Percentiles rank a stretch among this genome's conserved stretches.
phyloP scores from a whole-genome alignment of 305 asterid species.

The Nicotiana rustica region DNA sequence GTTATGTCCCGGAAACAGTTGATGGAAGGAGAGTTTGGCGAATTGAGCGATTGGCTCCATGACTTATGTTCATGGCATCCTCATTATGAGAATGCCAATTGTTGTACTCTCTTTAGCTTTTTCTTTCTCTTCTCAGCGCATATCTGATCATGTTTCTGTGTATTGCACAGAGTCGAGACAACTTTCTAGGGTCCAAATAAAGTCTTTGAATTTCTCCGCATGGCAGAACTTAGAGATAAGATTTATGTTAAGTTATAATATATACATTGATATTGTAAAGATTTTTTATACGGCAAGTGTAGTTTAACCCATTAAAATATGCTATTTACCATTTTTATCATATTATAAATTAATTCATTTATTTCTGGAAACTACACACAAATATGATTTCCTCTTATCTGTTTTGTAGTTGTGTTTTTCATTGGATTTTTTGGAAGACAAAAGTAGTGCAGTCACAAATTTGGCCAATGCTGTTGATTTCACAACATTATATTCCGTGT shows the following conservation, averaged over 20 bases:
- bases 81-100: slow-evolving; percentile 24
- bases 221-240: neutral
- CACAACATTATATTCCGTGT: neutral
- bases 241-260: neutral
- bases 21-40: slow-evolving; percentile 36
- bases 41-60: slow-evolving; percentile 42
- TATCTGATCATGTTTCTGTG: neutral
- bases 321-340: neutral
- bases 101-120: neutral
- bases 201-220: neutral
- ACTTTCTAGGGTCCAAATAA: neutral
- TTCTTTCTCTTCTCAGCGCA: neutral
- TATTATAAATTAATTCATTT: neutral
- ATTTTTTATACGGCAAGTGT: neutral
- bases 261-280: neutral
- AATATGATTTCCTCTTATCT: neutral
- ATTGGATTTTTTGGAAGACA: neutral
- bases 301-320: neutral
- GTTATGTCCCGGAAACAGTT: slow-evolving; percentile 23
- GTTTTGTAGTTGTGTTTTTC: neutral
- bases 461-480: neutral
- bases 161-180: neutral
- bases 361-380: too few species aligned
- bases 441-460: neutral
- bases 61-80: slow-evolving; percentile 31